phyloP scores from a whole-genome alignment of 148 eudicot genomes.

The Heliamphora exappendiculata region DNA sequence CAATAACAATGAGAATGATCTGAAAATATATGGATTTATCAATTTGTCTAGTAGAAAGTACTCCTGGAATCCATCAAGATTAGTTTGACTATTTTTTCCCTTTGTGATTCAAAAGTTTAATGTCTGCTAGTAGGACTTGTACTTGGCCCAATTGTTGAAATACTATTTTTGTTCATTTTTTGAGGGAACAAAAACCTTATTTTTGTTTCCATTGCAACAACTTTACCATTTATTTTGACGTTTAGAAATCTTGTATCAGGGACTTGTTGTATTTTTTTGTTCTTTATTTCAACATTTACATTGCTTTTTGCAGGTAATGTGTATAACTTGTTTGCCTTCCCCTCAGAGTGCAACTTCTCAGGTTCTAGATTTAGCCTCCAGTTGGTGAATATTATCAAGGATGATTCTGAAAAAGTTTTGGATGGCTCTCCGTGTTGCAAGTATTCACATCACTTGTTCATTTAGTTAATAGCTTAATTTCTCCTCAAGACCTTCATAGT shows the following conservation, averaged over 20 bases:
- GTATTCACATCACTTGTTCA: conserved; percentile 28
- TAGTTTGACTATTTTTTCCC: neutral
- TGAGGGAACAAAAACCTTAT: neutral
- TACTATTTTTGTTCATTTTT: neutral
- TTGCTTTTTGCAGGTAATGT: conserved; percentile 38
- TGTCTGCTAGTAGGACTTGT: neutral
- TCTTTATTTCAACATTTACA: neutral
- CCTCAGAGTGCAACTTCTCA: conserved; percentile 97
- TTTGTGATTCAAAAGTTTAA: neutral
- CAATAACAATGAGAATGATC: neutral
- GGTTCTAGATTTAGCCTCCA: conserved; percentile 73
- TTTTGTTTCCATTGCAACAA: neutral
- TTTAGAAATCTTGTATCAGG: neutral
- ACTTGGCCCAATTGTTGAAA: neutral
- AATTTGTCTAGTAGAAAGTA: neutral
- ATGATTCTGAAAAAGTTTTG: conserved; percentile 41
- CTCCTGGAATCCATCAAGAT: neutral
- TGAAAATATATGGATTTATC: neutral
- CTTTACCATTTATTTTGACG: neutral
- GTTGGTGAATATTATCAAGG: conserved; percentile 57
- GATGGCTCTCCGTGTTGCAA: conserved; percentile 41
- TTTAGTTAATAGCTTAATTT: neutral
- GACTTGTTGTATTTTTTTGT: neutral
- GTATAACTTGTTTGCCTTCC: conserved; percentile 88
- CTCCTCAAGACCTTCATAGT: neutral